Evolutionary conservation across 306 rosid species (phyloP).

Genomic region (Lupinus albus): DNA sequence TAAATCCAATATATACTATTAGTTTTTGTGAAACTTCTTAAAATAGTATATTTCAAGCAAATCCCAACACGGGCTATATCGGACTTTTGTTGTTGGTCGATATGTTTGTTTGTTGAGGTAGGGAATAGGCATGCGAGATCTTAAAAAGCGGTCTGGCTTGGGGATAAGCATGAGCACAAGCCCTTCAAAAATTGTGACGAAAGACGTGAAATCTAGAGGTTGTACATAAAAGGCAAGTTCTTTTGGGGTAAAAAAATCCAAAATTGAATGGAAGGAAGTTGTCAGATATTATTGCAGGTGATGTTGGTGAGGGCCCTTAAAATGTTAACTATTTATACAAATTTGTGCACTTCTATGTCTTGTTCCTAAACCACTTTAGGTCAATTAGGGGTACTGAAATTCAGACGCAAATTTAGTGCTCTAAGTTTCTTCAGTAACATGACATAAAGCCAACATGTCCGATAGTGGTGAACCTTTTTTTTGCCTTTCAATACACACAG

Average conservation of each 20-base stretch:
- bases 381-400: conserved; percentile 44
- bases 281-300: conserved; percentile 46
- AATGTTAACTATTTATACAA: conserved; percentile 38
- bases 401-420: conserved; percentile 43
- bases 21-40: too few species aligned
- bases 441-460: conserved; percentile 31
- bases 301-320: conserved; percentile 41
- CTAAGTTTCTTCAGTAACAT: conserved; percentile 34
- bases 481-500: conserved; percentile 14
- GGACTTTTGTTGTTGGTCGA: too few species aligned
- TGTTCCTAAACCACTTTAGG: conserved; percentile 44
- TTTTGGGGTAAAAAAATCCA: conserved; percentile 31
- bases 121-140: conserved; percentile 36
- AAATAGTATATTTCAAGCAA: too few species aligned
- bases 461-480: neutral
- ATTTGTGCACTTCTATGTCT: conserved; percentile 47
- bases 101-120: conserved; percentile 7
- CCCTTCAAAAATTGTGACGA: conserved; percentile 40
- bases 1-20: too few species aligned
- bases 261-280: conserved; percentile 40
- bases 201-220: conserved; percentile 39
- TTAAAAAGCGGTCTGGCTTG: conserved; percentile 47
- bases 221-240: conserved; percentile 56
- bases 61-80: too few species aligned
- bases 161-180: conserved; percentile 39